These are phyloP conservation scores for Phytomonas sp. DNA, from an alignment of 208 protist species.

Conservation along the genomic window DNA sequence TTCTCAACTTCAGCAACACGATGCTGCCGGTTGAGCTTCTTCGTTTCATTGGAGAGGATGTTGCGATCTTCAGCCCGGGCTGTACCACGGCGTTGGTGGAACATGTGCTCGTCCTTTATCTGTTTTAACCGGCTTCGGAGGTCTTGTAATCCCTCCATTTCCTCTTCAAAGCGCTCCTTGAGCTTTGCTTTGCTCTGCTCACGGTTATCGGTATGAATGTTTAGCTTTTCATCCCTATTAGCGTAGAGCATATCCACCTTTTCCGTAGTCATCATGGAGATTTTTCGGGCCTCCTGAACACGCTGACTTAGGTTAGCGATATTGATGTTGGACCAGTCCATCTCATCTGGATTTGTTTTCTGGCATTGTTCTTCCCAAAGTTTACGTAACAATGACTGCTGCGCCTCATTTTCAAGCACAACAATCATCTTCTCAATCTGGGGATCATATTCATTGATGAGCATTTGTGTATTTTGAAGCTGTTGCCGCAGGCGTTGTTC, in stretches of 20 bases:
- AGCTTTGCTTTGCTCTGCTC: conserved; percentile 52
- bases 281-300: conserved; percentile 23
- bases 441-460: conserved; percentile 27
- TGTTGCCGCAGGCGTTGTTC: conserved; percentile 39
- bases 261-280: conserved; percentile 21
- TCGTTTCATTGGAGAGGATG: conserved; percentile 28
- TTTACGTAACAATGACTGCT: conserved; percentile 44
- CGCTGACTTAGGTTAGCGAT: conserved; percentile 35
- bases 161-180: conserved; percentile 38
- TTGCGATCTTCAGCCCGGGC: conserved; percentile 12
- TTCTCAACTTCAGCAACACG: conserved; percentile 43
- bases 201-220: conserved; percentile 59
- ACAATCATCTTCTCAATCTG: conserved; percentile 33
- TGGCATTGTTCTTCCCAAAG: conserved; percentile 41
- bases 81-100: conserved; percentile 68
- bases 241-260: conserved; percentile 34
- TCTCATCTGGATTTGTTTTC: conserved; percentile 35
- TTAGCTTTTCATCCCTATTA: conserved; percentile 53
- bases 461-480: conserved; percentile 20
- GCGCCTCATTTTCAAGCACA: conserved; percentile 56
- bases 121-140: conserved; percentile 39
- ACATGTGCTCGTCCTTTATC: conserved; percentile 55
- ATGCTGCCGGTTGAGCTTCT: conserved; percentile 25
- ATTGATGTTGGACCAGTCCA: conserved; percentile 40
- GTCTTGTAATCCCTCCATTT: conserved; percentile 57